Conservation (phyloP, 164 flowering plant genomes). For the Cinnamomum chago region DNA sequence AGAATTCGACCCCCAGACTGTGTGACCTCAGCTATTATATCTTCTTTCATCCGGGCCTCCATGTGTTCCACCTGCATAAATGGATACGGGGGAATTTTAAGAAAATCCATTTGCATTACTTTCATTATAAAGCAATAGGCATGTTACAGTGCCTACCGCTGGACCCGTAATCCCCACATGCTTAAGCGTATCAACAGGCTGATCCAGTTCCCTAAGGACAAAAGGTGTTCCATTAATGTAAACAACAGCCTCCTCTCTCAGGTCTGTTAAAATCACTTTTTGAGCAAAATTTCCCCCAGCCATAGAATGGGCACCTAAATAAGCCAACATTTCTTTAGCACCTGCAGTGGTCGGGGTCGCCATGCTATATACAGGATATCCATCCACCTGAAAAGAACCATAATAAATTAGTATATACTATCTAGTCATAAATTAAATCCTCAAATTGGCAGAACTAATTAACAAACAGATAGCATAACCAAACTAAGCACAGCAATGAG, state of each 20-base stretch:
- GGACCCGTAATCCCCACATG: slow-evolving; percentile 94
- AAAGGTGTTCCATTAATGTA: slow-evolving; percentile 88
- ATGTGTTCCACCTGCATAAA: slow-evolving; percentile 78
- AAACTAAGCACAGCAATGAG: no score
- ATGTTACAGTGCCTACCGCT: slow-evolving; percentile 42
- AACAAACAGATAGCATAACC: no score
- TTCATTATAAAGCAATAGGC: neutral
- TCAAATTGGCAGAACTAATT: neutral
- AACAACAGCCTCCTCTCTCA: slow-evolving; percentile 96
- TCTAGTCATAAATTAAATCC: neutral
- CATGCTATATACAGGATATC: slow-evolving; percentile 91
- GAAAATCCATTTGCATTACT: neutral
- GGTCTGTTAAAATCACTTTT: slow-evolving; percentile 72
- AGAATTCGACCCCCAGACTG: slow-evolving; percentile 82
- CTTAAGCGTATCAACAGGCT: slow-evolving; percentile 92
- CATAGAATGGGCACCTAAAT: slow-evolving; percentile 53
- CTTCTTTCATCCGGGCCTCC: slow-evolving; percentile 91
- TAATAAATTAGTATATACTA: neutral
- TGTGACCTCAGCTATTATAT: slow-evolving; percentile 69
- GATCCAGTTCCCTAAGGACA: slow-evolving; percentile 88
- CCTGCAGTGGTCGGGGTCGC: slow-evolving; percentile 92
- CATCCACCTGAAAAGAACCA: slow-evolving; percentile 62
- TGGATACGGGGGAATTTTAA: neutral
- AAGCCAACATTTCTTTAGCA: slow-evolving; percentile 78
- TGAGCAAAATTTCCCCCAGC: slow-evolving; percentile 27